Evolutionary conservation across 257 asterid species (phyloP).

Genomic region (Mitragyna speciosa): DNA sequence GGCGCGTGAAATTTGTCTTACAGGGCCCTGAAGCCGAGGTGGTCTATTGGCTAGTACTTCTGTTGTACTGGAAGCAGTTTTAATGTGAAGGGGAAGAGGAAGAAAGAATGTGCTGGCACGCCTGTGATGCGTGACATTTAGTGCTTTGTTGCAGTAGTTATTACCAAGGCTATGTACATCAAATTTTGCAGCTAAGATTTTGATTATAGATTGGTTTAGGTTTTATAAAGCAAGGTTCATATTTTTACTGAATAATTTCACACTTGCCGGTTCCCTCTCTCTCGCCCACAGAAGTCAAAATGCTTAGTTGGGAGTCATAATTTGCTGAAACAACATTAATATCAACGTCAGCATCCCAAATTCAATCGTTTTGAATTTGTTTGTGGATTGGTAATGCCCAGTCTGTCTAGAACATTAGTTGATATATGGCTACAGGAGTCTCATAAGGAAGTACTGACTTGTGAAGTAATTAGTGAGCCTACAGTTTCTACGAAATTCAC

Average conservation of each 20-base stretch:
- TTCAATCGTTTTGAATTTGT: neutral
- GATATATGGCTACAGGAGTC: neutral
- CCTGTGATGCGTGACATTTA: neutral
- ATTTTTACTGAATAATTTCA: no score
- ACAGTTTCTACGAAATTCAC: conserved; percentile 66
- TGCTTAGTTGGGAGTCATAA: neutral
- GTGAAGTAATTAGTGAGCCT: conserved; percentile 44
- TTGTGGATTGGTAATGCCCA: neutral
- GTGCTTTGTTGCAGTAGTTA: neutral
- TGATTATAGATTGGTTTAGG: neutral
- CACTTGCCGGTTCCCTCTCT: neutral
- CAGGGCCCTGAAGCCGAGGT: conserved; percentile 22
- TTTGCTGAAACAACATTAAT: neutral
- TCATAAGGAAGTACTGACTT: neutral
- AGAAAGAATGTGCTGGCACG: neutral
- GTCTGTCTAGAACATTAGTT: neutral
- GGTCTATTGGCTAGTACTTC: neutral
- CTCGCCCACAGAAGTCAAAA: neutral
- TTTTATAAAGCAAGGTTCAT: neutral
- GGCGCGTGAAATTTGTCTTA: neutral
- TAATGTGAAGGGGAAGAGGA: neutral
- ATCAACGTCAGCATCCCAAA: neutral
- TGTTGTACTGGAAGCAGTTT: neutral
- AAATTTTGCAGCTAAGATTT: conserved; percentile 13
- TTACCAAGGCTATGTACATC: conserved; percentile 1